Conservation (phyloP, 2,329 filamentous ascomycete genomes). For the Mycosphaerella sp. region DNA sequence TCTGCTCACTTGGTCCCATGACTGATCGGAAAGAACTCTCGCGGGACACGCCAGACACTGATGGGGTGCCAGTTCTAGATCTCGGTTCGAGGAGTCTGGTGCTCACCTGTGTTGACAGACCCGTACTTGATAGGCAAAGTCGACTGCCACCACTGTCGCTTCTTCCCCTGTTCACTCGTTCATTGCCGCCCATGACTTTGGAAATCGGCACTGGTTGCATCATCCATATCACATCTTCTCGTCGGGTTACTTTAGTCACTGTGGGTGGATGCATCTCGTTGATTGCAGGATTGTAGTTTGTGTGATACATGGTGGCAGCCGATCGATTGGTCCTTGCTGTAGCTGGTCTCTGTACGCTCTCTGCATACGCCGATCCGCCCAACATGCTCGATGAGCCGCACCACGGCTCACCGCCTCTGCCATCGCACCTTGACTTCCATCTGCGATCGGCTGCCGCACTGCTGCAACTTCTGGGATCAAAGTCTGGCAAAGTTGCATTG, state of each 20-base stretch:
- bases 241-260: constrained; percentile 28
- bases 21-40: constrained; percentile 31
- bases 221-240: constrained; percentile 78
- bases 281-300: constrained; percentile 51
- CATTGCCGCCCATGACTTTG: constrained; percentile 84
- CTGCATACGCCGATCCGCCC: constrained; percentile 18
- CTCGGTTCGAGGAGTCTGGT: constrained; percentile 35
- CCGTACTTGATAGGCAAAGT: constrained; percentile 16
- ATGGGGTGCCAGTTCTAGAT: constrained; percentile 21
- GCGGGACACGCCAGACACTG: constrained; percentile 34
- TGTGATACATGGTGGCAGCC: constrained; percentile 28
- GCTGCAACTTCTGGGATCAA: constrained; percentile 27
- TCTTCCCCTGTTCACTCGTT: constrained; percentile 55
- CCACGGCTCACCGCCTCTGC: constrained; percentile 80
- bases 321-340: constrained; percentile 19
- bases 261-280: constrained; percentile 60
- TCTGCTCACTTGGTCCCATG: constrained; percentile 27
- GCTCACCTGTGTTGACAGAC: constrained; percentile 36
- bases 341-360: constrained; percentile 36
- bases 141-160: constrained; percentile 47
- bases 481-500: constrained; percentile 23
- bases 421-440: constrained; percentile 74
- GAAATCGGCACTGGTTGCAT: constrained; percentile 84
- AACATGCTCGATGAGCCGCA: constrained; percentile 55
- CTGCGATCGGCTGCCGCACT: constrained; percentile 39